These are phyloP conservation scores for Euphorbia lathyris DNA, from an alignment of 345 rosid genomes.

Conservation along the genomic window DNA sequence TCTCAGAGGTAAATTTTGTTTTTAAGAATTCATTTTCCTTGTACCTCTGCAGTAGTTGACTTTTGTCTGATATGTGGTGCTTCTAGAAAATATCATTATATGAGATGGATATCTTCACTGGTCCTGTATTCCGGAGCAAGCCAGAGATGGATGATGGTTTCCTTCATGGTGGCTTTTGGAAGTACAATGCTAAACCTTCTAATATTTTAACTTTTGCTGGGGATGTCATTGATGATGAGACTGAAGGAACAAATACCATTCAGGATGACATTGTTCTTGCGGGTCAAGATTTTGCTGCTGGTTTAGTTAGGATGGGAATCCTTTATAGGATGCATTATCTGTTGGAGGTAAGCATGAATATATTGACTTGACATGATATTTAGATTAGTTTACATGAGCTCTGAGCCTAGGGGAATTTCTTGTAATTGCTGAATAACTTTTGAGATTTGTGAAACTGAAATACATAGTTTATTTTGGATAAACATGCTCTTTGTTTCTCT, in stretches of 20 bases:
- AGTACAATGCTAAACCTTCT: conserved; percentile 86
- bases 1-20: conserved; percentile 59
- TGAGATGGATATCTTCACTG: conserved; percentile 52
- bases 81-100: conserved; percentile 49
- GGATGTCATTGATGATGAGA: conserved; percentile 47
- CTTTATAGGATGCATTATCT: conserved; percentile 65
- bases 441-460: not conserved
- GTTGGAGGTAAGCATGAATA: conserved; percentile 58
- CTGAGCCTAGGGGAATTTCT: not conserved
- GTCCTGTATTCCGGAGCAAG: conserved; percentile 80
- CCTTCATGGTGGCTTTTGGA: conserved; percentile 86
- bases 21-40: not conserved
- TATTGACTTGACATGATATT: not conserved
- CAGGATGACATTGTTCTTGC: conserved; percentile 81
- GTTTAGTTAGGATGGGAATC: conserved; percentile 87
- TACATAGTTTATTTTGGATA: not conserved
- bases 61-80: conserved; percentile 14
- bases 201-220: conserved; percentile 51
- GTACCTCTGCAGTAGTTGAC: conserved; percentile 8
- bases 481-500: not conserved
- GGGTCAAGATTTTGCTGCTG: conserved; percentile 91
- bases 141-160: conserved; percentile 72
- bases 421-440: not conserved
- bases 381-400: not conserved
- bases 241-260: conserved; percentile 62